Evolutionary conservation across 2,329 filamentous ascomycete species (phyloP), one percentile per base, ranked within the genome.

Genomic region (Fusarium redolens): DNA sequence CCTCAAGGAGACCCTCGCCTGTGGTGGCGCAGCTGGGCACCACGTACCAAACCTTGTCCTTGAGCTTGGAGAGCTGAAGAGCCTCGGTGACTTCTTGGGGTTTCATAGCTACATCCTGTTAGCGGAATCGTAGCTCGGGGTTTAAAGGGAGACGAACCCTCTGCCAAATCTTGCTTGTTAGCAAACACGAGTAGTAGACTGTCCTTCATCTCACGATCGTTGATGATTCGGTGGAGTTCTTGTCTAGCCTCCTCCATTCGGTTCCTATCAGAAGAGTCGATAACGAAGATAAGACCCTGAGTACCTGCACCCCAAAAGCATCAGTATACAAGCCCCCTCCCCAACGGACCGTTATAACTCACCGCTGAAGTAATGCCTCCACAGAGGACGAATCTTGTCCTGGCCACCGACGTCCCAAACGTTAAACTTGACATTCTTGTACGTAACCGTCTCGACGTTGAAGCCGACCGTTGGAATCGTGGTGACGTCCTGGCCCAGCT

Each of bases 341-440:
- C 44, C 13, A 12, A 17, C 25, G 28, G 28, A 40, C 25, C 18
- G 22, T 13, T 31, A 40, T 8, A 30, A 80, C 88, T 79, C 83
- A 91, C 92, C 92, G 77, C 91, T 93, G 82, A 97, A 98, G 87
- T 98, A 98, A 87, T 98, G 96, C 85, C 96, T 92, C 96, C 96
- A 98, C 69, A 98, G 87, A 72, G 96, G 96, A 76, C 96, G 90
- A 81, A 98, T 98, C 92, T 98, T 98, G 89, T 98, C 96, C 88
- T 98, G 96, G 75, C 96, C 96, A 84, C 96, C 96, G 68, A 98
- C 96, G 87, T 98, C 96, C 96, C 96, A 98, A 73, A 98, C 96
- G 80, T 97, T 98, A 88, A 98, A 98, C 85, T 98, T 97, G 85
- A 98, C 95, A 84, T 98, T 98, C 90, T 98, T 98, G 88, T 97